Conservation (phyloP, 2,329 filamentous ascomycete species). For the Penicillium sp. region DNA sequence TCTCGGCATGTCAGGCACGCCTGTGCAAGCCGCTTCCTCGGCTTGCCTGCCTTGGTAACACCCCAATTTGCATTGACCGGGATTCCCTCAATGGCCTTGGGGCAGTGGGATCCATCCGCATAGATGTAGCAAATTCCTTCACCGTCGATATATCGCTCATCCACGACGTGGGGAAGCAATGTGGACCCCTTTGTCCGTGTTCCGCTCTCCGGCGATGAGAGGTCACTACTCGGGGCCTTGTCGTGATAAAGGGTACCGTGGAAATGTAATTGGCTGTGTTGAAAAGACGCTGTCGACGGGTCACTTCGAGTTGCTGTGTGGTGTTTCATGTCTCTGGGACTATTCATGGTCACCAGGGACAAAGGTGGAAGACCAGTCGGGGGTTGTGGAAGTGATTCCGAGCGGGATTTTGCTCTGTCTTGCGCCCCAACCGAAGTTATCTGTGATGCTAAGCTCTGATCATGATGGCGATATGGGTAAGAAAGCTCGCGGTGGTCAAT, state of each 20-base stretch:
- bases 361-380: slow-evolving; percentile 31
- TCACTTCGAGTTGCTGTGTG: slow-evolving; percentile 21
- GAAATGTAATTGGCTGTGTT: slow-evolving; percentile 18
- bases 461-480: slow-evolving; percentile 23
- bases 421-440: slow-evolving; percentile 13
- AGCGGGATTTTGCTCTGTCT: slow-evolving; percentile 18
- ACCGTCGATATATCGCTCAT: slow-evolving; percentile 58
- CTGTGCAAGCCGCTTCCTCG: slow-evolving; percentile 83
- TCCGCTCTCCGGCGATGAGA: slow-evolving; percentile 16
- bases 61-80: slow-evolving; percentile 89
- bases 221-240: slow-evolving; percentile 8
- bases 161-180: slow-evolving; percentile 37
- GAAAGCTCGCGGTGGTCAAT: slow-evolving; percentile 18
- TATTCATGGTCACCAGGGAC: slow-evolving; percentile 29
- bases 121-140: slow-evolving; percentile 84
- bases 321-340: slow-evolving; percentile 20
- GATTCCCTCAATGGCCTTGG: slow-evolving; percentile 80
- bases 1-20: slow-evolving; percentile 91
- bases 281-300: slow-evolving; percentile 18
- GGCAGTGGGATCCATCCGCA: slow-evolving; percentile 79
- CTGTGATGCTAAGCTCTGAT: slow-evolving; percentile 11
- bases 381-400: slow-evolving; percentile 20
- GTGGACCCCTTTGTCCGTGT: slow-evolving; percentile 14
- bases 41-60: slow-evolving; percentile 90
- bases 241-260: slow-evolving; percentile 18